Conservation (phyloP, 768 basidiomycete genomes). For the Crucibulum laeve region DNA sequence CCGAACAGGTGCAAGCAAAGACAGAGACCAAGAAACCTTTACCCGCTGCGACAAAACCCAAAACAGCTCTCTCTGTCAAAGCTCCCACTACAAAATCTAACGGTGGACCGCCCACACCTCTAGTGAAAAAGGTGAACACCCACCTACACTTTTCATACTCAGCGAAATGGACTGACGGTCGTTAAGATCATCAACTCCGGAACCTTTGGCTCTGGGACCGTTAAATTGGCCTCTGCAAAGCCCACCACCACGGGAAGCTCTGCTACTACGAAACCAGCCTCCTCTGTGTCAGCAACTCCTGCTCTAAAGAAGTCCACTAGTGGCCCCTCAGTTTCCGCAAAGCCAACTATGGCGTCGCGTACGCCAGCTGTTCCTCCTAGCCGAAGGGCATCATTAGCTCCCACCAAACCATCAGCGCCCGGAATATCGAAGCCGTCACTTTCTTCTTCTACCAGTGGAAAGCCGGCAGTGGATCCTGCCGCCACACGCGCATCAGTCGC, state of each 20-base stretch:
- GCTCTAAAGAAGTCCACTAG: conserved; percentile 36
- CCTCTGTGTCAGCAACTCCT: conserved; percentile 5
- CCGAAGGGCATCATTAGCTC: conserved; percentile 42
- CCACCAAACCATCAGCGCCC: conserved; percentile 29
- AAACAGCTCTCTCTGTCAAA: background rate
- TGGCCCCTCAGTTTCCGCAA: conserved; percentile 30
- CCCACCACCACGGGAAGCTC: conserved; percentile 19
- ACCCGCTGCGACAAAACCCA: background rate
- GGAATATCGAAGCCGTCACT: conserved; percentile 29
- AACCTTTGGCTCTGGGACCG: conserved; percentile 56
- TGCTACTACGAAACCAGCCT: conserved; percentile 15
- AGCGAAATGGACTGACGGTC: conserved; percentile 5
- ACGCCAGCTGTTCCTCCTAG: conserved; percentile 26
- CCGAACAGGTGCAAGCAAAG: too few relatives aligned
- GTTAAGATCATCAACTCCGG: conserved; percentile 59
- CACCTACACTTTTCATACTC: conserved; percentile 3
- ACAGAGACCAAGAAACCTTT: background rate
- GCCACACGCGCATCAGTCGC: conserved; percentile 42
- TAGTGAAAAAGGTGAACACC: conserved; percentile 61
- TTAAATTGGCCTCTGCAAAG: conserved; percentile 35
- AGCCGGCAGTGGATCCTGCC: conserved; percentile 27
- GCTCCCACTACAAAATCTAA: conserved; percentile 38
- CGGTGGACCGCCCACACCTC: conserved; percentile 44
- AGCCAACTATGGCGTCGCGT: conserved; percentile 31
- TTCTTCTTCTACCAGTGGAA: conserved; percentile 34